Conservation (phyloP, 1,284 basidiomycete genomes). For the Cryptococcus neoformans region DNA sequence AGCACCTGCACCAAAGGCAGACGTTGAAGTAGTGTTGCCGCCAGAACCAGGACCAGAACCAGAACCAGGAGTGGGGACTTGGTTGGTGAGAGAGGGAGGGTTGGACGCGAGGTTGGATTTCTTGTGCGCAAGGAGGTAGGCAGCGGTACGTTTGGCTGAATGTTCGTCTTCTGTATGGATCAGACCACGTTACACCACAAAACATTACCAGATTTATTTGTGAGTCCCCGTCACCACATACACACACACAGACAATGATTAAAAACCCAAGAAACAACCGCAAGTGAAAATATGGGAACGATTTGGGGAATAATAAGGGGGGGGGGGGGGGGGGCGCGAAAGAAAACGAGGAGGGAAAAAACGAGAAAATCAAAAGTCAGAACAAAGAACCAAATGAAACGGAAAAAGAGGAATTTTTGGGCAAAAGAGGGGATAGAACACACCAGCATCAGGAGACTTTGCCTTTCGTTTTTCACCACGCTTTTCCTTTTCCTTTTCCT, state of each 20-base stretch:
- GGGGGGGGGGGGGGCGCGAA: too few species aligned
- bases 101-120: constrained; percentile 28
- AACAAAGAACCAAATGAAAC: neutral
- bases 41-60: too few species aligned
- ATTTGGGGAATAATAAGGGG: neutral
- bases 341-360: neutral
- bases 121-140: constrained; percentile 41
- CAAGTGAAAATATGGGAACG: too few species aligned
- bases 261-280: too few species aligned
- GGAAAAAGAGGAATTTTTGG: too few species aligned
- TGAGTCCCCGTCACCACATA: too few species aligned
- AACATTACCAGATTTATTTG: neutral
- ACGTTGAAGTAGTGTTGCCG: too few species aligned
- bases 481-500: constrained; percentile 25
- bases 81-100: neutral
- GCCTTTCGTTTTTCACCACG: constrained; percentile 48
- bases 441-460: constrained; percentile 44
- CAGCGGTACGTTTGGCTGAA: constrained; percentile 34
- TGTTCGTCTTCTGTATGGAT: constrained; percentile 23
- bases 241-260: too few species aligned
- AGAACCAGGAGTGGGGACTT: neutral
- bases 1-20: too few species aligned
- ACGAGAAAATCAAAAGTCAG: neutral
- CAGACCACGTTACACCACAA: neutral
- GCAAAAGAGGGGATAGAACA: constrained; percentile 13